A percentile compares a stretch with the other conserved stretches of the same genome.
Conservation (phyloP, 345 rosid genomes). For the Zanthoxylum bungeanum region DNA sequence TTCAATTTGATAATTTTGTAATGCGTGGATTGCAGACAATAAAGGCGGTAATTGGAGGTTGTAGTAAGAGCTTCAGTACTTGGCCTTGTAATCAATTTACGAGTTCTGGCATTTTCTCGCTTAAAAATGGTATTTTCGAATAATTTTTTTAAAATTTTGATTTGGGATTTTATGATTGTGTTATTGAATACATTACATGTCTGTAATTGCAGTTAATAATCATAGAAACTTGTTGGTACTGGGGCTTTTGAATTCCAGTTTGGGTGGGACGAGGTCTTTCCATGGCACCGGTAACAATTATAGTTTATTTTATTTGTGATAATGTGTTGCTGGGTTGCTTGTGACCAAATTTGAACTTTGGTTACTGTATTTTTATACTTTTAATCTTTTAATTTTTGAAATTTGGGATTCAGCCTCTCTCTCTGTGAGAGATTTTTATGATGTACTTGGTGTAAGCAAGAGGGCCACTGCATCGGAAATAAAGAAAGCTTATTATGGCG, state of each 20-base stretch:
- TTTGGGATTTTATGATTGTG: not conserved
- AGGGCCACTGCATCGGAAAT: slow-evolving; percentile 74
- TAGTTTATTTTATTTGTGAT: not conserved
- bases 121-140: slow-evolving; percentile 32
- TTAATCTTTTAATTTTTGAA: slow-evolving; percentile 4
- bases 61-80: slow-evolving; percentile 43
- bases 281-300: slow-evolving; percentile 73
- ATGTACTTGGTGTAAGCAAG: slow-evolving; percentile 79
- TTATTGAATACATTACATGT: not conserved
- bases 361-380: not conserved
- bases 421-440: slow-evolving; percentile 73
- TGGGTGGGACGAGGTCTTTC: slow-evolving; percentile 54
- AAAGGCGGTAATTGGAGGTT: slow-evolving; percentile 33
- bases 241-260: slow-evolving; percentile 38
- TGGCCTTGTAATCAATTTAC: slow-evolving; percentile 27
- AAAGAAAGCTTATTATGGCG: slow-evolving; percentile 96
- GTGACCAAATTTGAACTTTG: not conserved
- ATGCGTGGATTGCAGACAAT: slow-evolving; percentile 34
- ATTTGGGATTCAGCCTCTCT: slow-evolving; percentile 40
- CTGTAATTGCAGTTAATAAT: slow-evolving; percentile 35
- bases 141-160: no score
- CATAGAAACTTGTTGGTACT: slow-evolving; percentile 41
- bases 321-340: not conserved
- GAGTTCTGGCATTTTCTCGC: slow-evolving; percentile 23
- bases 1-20: not conserved